Base-by-base conservation (phyloP, 495 filamentous ascomycete genomes). In the Corynascus novoguineensis region DNA sequence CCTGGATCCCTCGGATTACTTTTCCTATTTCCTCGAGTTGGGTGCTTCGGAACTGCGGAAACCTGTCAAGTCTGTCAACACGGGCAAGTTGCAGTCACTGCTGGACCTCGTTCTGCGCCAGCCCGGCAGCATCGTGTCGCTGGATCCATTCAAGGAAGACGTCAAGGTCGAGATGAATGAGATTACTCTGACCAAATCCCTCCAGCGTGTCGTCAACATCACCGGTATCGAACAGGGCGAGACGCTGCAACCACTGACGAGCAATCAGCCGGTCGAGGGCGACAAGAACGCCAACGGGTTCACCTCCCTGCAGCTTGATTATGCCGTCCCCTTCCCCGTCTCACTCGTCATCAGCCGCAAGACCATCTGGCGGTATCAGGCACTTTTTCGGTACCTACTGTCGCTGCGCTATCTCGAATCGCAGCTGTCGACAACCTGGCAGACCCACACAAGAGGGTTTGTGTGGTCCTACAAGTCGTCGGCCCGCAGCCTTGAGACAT, bases 111-210 rank as follows among this genome's bases (percentile, higher is more conserved):
- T 96, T 0, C 81, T 98, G 22, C 90, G 92, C 5, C 93, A 98
- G 64, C 91, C 93, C 2, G 93, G 95, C 11, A 96, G 87, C 65
- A 86, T 98, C 47, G 92, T 93, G 15, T 90, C 90, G 3, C 82
- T 92, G 50, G 93, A 97, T 70, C 90, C 92, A 0, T 98, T 92
- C 77, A 97, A 97, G 67, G 93, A 98, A 69, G 91, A 97, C 64
- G 89, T 98, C 60, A 96, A 95, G 68, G 88, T 98, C 9, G 84
- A 88, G 59, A 96, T 97, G 90, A 97, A 96, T 71, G 90, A 96
- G 61, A 83, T 92, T 50, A 86, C 88, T 17, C 81, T 98, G 27
- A 93, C 89, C 6, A 92, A 92, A 62, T 92, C 89, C 78, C 76
- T 98, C 48, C 96, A 96, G 83, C 84, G 91, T 21, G 90, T 98